Evolutionary conservation across 2,329 filamentous ascomycete genomes (phyloP), one percentile per base, ranked within the genome.

Genomic region (Tympanopsis confertula): DNA sequence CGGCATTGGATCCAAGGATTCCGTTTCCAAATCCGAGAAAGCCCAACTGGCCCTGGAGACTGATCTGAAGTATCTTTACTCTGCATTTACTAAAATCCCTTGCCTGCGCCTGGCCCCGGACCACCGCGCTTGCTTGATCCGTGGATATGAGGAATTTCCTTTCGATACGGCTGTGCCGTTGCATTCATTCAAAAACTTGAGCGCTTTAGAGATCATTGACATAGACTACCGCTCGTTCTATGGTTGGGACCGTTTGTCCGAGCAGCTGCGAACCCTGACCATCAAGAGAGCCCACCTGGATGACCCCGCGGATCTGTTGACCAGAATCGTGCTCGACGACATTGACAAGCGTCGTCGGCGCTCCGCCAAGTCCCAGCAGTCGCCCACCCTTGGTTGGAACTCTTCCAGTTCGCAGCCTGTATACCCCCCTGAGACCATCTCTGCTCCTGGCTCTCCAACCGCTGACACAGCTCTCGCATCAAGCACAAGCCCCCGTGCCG

Each of bases 221-320:
- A 82, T 96, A 54, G 91, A 98, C 59, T 95, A 94, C 55, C 78
- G 91, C 43, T 88, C 94, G 50, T 95, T 96, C 62, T 94, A 87
- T 59, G 91, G 91, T 41, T 98, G 91, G 91, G 89, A 98, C 56
- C 78, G 84, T 41, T 63, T 96, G 39, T 84, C 91, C 5, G 91
- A 98, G 54, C 88, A 95, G 57, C 65, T 98, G 44, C 80, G 87
- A 42, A 93, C 86, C 44, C 68, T 98, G 45, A 91, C 85, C 2
- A 68, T 98, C 45, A 94, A 87, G 62, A 78, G 87, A 47, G 89
- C 85, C 39, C 78, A 81, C 44, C 70, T 98, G 33, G 87, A 95
- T 45, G 88, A 98, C 52, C 86, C 86, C 3, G 81, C 82, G 14
- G 91, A 96, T 54, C 73, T 98, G 28, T 67, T 96, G 35, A 85